phyloP scores from a whole-genome alignment of 139 green algal genomes.

The Haematococcus lacustris region DNA sequence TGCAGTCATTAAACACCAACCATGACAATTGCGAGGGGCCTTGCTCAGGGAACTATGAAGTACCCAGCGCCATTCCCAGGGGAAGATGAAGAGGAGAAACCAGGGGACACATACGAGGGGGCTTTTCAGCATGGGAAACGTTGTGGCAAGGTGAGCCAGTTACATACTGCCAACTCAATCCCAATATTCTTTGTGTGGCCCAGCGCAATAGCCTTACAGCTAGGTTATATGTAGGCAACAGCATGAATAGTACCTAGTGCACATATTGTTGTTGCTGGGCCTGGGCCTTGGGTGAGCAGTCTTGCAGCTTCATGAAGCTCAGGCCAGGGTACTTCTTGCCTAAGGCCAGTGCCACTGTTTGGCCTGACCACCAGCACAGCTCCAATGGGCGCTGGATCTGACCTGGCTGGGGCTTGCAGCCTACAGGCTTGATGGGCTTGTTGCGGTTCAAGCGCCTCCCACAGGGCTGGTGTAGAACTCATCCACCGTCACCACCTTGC shows the following conservation, averaged over 20 bases:
- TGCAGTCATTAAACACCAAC: no score
- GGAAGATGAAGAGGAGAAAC: slow-evolving; percentile 49
- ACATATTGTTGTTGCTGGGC: neutral
- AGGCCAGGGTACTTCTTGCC: no score
- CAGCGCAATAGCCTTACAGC: neutral
- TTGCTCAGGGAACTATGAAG: slow-evolving; percentile 31
- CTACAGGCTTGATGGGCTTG: no score
- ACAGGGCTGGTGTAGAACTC: no score
- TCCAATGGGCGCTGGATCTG: neutral
- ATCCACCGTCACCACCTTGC: no score
- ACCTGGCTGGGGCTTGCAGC: no score
- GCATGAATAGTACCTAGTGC: neutral
- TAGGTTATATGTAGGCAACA: neutral
- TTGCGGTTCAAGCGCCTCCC: no score
- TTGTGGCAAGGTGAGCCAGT: slow-evolving; percentile 16
- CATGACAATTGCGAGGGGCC: neutral
- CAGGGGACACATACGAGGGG: slow-evolving; percentile 46
- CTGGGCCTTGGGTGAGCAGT: no score
- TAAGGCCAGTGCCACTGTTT: neutral
- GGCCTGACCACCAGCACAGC: no score
- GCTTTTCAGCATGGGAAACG: slow-evolving; percentile 36
- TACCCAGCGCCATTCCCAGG: slow-evolving; percentile 33
- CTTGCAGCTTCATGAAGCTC: no score
- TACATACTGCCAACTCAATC: neutral
- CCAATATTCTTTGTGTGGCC: no score